These are phyloP conservation scores for Colletotrichum melonis DNA, from an alignment of 2,329 filamentous ascomycete genomes.

Conservation along the genomic window DNA sequence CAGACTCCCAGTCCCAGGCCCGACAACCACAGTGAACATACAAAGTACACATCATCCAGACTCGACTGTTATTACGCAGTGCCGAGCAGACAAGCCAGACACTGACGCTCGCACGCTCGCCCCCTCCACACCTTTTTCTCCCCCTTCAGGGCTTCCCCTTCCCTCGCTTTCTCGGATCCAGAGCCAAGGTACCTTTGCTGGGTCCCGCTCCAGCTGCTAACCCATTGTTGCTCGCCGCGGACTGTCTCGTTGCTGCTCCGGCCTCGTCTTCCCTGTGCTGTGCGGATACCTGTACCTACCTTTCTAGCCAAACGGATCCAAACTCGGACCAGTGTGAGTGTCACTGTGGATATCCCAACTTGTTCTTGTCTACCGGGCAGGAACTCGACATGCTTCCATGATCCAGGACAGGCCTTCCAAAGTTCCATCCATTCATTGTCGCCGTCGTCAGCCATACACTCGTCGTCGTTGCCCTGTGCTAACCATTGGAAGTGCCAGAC, in stretches of 20 bases:
- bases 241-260: background rate
- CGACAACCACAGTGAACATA: background rate
- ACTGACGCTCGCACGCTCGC: too few relatives aligned
- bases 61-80: too few relatives aligned
- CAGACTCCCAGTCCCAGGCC: background rate
- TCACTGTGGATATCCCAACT: background rate
- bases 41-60: background rate
- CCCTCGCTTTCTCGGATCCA: background rate
- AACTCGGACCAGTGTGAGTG: background rate
- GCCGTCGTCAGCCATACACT: background rate
- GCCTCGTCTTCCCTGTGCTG: background rate
- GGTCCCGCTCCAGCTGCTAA: background rate
- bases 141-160: background rate
- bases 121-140: background rate
- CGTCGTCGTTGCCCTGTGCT: background rate
- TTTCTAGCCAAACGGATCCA: background rate
- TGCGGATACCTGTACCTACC: background rate
- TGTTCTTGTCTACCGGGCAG: background rate
- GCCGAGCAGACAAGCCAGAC: too few relatives aligned
- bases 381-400: background rate
- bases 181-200: background rate
- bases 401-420: background rate
- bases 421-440: background rate
- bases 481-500: background rate
- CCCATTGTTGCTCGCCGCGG: background rate